phyloP scores from a whole-genome alignment of 805 yeast genomes.

The Cyberlindnera xylosilytica region DNA sequence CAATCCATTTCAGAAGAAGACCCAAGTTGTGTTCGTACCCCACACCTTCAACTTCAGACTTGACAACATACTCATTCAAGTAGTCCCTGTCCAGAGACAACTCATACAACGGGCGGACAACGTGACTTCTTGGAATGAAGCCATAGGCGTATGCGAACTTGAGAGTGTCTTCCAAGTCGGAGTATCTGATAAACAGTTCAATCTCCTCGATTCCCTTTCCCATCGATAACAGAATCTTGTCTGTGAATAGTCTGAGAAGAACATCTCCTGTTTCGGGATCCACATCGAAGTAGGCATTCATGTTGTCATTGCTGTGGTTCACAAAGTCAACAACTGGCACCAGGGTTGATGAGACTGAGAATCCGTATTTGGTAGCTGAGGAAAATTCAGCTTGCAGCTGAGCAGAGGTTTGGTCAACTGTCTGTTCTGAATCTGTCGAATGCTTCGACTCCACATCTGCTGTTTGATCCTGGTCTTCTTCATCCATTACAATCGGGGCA shows the following conservation, averaged over 20 bases:
- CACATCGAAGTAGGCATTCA: conserved; percentile 61
- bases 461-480: no score
- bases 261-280: conserved; percentile 44
- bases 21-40: conserved; percentile 22
- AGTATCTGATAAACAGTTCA: conserved; percentile 45
- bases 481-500: no score
- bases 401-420: conserved; percentile 1
- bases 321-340: conserved; percentile 70
- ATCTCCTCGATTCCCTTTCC: conserved; percentile 8
- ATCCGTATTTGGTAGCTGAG: conserved; percentile 33
- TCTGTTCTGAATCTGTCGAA: conserved; percentile 1
- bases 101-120: conserved; percentile 28
- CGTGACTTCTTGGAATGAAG: conserved; percentile 37
- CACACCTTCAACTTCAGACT: conserved; percentile 10
- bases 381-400: conserved; percentile 7
- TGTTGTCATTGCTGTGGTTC: conserved; percentile 47
- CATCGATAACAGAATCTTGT: conserved; percentile 1
- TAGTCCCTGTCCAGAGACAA: conserved; percentile 31
- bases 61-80: conserved; percentile 6
- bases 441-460: no score
- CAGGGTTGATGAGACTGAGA: conserved; percentile 47
- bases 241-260: conserved; percentile 31
- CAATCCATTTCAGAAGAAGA: conserved; percentile 33
- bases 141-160: conserved; percentile 43
- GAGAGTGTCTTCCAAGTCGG: conserved; percentile 40